Percentiles rank a stretch among this genome's conserved stretches.
Evolutionary conservation across 495 filamentous ascomycete genomes (phyloP).

Genomic region (Neurospora sp.): DNA sequence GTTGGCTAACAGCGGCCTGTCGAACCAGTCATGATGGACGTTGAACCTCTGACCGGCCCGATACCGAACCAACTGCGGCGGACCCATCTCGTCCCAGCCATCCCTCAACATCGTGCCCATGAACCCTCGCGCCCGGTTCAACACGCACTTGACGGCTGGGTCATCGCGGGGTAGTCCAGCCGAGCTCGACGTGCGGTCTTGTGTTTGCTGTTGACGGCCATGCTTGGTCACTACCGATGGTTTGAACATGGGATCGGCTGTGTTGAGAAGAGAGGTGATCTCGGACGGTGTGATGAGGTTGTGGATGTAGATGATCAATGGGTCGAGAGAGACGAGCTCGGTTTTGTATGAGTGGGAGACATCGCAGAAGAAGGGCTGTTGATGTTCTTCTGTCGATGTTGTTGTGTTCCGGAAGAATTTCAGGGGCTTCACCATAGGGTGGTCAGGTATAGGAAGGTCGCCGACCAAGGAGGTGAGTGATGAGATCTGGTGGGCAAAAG

Average conservation of each 20-base stretch:
- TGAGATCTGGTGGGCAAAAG: slow-evolving; percentile 5
- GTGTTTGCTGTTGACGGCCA: slow-evolving; percentile 23
- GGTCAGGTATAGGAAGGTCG: slow-evolving; percentile 15
- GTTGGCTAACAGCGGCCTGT: slow-evolving; percentile 12
- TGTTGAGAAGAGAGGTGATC: slow-evolving; percentile 25
- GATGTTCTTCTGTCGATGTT: neutral
- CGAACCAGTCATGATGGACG: slow-evolving; percentile 39
- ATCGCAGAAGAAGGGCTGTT: slow-evolving; percentile 18
- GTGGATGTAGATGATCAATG: slow-evolving; percentile 37
- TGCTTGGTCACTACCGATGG: slow-evolving; percentile 32
- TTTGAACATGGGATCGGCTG: slow-evolving; percentile 28
- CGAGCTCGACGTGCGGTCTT: slow-evolving; percentile 34
- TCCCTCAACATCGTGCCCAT: slow-evolving; percentile 35
- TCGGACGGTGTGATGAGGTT: slow-evolving; percentile 28
- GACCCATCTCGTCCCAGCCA: slow-evolving; percentile 36
- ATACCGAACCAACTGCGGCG: slow-evolving; percentile 42
- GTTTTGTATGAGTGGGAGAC: slow-evolving; percentile 27
- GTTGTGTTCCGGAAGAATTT: slow-evolving; percentile 9
- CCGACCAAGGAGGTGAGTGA: slow-evolving; percentile 13
- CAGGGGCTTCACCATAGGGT: slow-evolving; percentile 3
- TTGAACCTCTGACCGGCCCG: slow-evolving; percentile 35
- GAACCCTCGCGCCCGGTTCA: slow-evolving; percentile 30
- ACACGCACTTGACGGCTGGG: slow-evolving; percentile 31
- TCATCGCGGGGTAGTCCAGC: slow-evolving; percentile 33
- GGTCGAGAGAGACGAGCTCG: slow-evolving; percentile 35